phyloP scores from a whole-genome alignment of 768 basidiomycete genomes.

The Lentinus tigrinus region DNA sequence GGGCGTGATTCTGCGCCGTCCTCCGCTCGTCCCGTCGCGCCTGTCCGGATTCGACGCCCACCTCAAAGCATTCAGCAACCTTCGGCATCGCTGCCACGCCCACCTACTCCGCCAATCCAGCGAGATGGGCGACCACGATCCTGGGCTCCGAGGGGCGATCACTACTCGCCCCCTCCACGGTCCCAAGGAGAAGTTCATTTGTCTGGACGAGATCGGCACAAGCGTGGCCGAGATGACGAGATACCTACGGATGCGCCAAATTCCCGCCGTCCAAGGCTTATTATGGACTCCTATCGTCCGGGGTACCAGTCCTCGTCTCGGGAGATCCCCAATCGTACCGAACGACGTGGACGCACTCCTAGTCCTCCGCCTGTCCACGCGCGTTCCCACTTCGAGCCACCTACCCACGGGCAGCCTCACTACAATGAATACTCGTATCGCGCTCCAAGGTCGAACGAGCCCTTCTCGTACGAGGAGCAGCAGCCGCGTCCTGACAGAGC shows the following conservation, averaged over 20 bases:
- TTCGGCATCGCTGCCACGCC: too few species aligned
- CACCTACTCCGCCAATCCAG: too few species aligned
- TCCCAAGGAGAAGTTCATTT: background rate
- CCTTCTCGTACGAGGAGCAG: background rate
- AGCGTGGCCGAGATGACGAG: conserved; percentile 6
- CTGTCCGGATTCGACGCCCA: too few species aligned
- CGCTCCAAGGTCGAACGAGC: background rate
- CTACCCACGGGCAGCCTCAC: background rate
- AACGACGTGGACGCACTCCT: too few species aligned
- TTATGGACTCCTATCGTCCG: background rate
- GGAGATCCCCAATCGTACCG: too few species aligned
- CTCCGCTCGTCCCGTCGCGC: background rate
- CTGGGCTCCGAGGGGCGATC: too few species aligned
- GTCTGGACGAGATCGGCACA: background rate
- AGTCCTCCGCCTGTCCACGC: too few species aligned
- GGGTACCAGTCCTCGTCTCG: background rate
- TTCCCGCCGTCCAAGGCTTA: background rate
- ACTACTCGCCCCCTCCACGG: too few species aligned
- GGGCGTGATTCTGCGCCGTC: background rate
- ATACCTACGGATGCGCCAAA: background rate
- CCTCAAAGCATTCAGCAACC: too few species aligned
- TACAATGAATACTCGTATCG: background rate
- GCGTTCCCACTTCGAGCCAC: too few species aligned
- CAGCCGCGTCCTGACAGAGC: background rate
- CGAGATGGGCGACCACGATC: background rate